Base-by-base conservation (phyloP, 2,329 filamentous ascomycete species). In the Trichoderma sp. region DNA sequence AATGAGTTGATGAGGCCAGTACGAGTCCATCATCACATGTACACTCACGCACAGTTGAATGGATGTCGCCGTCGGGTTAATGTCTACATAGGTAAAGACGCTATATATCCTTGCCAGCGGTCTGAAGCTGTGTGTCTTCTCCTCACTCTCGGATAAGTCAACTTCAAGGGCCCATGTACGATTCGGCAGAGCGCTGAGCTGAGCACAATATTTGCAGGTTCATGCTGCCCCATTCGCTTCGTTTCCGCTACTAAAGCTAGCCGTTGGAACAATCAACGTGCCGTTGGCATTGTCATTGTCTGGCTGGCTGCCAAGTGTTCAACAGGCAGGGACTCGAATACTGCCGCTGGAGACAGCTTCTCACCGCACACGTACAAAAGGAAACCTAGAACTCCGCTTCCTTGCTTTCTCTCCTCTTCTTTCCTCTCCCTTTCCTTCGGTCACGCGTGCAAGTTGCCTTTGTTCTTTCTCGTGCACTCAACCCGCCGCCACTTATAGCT, bases 311-410 rank as follows among this genome's bases (percentile, higher is more conserved):
- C 27, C 60, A 63, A 5, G 29, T 63, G 43, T 53, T 21, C 47
- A 57, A 37, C 24, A 67, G 16, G 31, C 40, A 57, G 21, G 29
- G 27, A 40, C 29, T 59, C 64, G 52, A 57, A 57, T 67, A 59
- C 55, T 67, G 64, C 64, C 64, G 55, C 21, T 7, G 52, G 35
- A 65, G 62, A 35, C 16, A 16, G 43, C 52, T 35, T 19, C 63
- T 67, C 64, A 67, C 64, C 64, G 64, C 65, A 68, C 55, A 35
- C 56, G 53, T 49, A 60, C 43, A 31, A 68, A 31, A 27, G 40
- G 27, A 49, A 60, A 27, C 53, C n/a, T 56, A 37, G n/a, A 27
- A 29, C 40, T 43, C 37, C 52, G 29, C 31, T 27, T 11, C 52
- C 31, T 33, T 47, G 16, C 56, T 66, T 49, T n/a, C 29, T 57